A percentile compares a stretch with the other conserved stretches of the same genome.
These are phyloP conservation scores for Adansonia digitata DNA, from an alignment of 345 rosid genomes.

Conservation along the genomic window DNA sequence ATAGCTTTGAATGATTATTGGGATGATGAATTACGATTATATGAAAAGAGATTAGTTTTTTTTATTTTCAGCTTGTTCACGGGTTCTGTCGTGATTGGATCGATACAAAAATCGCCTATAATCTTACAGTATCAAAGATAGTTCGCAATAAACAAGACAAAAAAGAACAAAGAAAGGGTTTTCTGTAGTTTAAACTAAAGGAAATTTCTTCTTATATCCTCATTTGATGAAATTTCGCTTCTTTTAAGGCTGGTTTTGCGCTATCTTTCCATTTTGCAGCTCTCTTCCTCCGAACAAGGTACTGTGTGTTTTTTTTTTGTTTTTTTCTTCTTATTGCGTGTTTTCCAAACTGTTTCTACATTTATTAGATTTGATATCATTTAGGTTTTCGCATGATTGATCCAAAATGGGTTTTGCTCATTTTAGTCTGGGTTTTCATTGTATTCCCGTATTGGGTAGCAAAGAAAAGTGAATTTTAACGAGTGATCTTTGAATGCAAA, in stretches of 20 bases:
- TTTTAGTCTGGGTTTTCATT: slow-evolving; percentile 24
- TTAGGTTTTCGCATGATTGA: slow-evolving; percentile 19
- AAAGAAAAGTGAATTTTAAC: slow-evolving; percentile 15
- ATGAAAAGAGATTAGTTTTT: neutral
- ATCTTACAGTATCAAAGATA: slow-evolving; percentile 12
- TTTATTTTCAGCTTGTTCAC: slow-evolving; percentile 22
- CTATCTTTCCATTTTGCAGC: slow-evolving; percentile 21
- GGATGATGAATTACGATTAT: neutral
- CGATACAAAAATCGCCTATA: slow-evolving; percentile 36
- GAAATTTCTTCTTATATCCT: neutral
- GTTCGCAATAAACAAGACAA: neutral
- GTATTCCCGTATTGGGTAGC: slow-evolving; percentile 19
- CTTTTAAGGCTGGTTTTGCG: slow-evolving; percentile 18
- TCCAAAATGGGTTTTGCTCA: slow-evolving; percentile 7
- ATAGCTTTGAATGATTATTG: neutral
- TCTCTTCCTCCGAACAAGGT: slow-evolving; percentile 28
- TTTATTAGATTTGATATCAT: slow-evolving; percentile 25
- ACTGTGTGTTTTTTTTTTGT: slow-evolving; percentile 2
- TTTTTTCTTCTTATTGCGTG: neutral
- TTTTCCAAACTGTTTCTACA: neutral
- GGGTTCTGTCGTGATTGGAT: slow-evolving; percentile 49
- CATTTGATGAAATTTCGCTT: slow-evolving; percentile 21
- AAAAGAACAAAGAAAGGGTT: neutral
- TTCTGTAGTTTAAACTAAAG: neutral
- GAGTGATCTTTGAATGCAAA: slow-evolving; percentile 11